These are phyloP conservation scores for Trametes villosa DNA, from an alignment of 768 basidiomycete species.

Conservation along the genomic window DNA sequence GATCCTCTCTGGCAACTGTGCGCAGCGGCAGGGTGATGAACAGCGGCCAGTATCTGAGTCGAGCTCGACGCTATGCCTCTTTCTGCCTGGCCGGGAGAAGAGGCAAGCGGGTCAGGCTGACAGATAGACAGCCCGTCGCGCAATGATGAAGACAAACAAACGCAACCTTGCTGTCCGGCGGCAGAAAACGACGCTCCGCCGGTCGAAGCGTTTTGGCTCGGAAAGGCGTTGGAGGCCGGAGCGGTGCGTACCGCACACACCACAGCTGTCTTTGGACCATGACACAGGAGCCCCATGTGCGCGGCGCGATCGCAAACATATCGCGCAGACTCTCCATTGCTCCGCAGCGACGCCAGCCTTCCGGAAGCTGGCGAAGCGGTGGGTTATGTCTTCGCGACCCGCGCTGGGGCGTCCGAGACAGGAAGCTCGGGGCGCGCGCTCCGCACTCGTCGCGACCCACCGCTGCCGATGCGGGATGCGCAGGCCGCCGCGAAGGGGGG, in stretches of 20 bases:
- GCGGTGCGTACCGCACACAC: no score
- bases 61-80: conserved; percentile 9
- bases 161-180: no score
- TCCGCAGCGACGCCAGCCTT: neutral
- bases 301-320: neutral
- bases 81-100: neutral
- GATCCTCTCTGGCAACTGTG: neutral
- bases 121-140: conserved; percentile 1
- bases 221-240: no score
- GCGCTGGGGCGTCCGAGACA: neutral
- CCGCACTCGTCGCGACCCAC: neutral
- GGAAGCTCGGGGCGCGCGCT: neutral
- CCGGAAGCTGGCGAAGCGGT: neutral
- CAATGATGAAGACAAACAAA: no score
- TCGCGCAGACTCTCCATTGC: neutral
- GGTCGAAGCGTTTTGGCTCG: no score
- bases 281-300: neutral
- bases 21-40: conserved; percentile 4
- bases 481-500: neutral
- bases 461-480: neutral
- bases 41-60: neutral
- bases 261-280: no score
- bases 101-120: neutral
- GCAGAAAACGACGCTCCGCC: no score
- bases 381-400: neutral